Base-by-base conservation (phyloP, 306 rosid species). In the Acacia acuminata region DNA sequence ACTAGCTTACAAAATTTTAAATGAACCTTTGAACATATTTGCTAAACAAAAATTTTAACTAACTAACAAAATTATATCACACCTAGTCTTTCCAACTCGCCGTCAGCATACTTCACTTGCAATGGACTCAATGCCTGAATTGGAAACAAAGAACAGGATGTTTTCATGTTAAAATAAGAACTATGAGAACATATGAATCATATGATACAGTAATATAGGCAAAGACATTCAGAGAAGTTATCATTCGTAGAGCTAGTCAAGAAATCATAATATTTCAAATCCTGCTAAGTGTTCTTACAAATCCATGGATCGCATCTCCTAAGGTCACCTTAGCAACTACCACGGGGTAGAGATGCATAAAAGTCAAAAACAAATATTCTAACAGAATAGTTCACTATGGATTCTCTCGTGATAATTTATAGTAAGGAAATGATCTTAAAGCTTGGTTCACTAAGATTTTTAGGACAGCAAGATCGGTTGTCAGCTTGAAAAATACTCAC, bases 21-120 rank as follows among this genome's bases (percentile, higher is more conserved):
- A 67, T 22, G 16, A 43, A 11, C 80, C 17, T 42, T 32, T 76
- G 30, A 69, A 75, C 71, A 51, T 48, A 61, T 87, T 63, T 27
- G 55, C 75, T 30, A 65, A 77, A 80, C 67, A 81, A 79, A 73
- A 47, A 55, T 34, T 48, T 60, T 32, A 77, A 86, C 58, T 38
- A 69, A 65, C 88, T 70, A 73, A 86, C 36, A 82, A 27, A 77
- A 79, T 71, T 77, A 79, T 73, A 80, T 75, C 83, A 81, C 77
- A 96, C 99, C 99, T 89, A 96, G 84, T 86, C 99, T 94, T 91
- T 96, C 99, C 94, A 96, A 85, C 90, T 96, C 99, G 85, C 99
- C 98, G 78, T 96, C 99, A 3, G 99, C 99, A 87, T 96, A 96
- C 92, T 94, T 96, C 90, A 96, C 99, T 96, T 96, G 99, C 90